phyloP scores from a whole-genome alignment of 495 filamentous ascomycete species.

The Aspergillus incahuasiensis region DNA sequence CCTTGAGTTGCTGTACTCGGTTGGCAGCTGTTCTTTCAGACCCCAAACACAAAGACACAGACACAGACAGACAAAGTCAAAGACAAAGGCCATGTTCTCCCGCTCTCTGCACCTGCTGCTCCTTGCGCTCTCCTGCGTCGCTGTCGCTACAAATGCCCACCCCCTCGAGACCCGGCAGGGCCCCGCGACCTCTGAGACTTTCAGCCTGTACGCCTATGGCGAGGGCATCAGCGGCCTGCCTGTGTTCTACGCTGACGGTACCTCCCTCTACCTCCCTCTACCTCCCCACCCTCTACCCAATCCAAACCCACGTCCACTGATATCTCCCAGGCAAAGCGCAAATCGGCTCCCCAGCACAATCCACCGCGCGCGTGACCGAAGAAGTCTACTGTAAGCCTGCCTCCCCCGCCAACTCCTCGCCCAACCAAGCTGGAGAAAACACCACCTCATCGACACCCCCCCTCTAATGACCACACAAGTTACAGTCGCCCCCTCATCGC shows the following conservation, averaged over 20 bases:
- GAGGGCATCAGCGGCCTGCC: neutral
- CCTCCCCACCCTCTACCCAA: too few relatives aligned
- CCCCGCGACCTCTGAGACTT: neutral
- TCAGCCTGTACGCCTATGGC: constrained; percentile 9
- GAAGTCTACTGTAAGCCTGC: constrained; percentile 7
- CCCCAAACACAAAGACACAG: neutral
- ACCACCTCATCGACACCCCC: neutral
- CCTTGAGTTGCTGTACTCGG: too few relatives aligned
- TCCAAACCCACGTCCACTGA: neutral
- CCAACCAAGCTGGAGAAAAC: too few relatives aligned
- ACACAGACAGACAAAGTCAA: too few relatives aligned
- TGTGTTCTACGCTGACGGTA: constrained; percentile 3
- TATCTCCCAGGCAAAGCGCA: constrained; percentile 3
- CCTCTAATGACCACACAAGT: neutral
- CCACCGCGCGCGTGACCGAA: neutral
- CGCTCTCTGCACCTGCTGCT: neutral
- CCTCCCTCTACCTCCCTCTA: neutral
- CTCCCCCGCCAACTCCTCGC: too few relatives aligned
- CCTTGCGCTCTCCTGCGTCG: neutral
- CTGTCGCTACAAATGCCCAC: neutral
- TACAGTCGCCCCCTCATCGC: neutral
- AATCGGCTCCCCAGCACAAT: neutral
- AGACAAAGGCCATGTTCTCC: neutral
- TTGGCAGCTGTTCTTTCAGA: neutral
- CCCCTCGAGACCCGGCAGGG: neutral